phyloP scores from a whole-genome alignment of 2,329 filamentous ascomycete genomes.

The Colletotrichum nymphaeae region DNA sequence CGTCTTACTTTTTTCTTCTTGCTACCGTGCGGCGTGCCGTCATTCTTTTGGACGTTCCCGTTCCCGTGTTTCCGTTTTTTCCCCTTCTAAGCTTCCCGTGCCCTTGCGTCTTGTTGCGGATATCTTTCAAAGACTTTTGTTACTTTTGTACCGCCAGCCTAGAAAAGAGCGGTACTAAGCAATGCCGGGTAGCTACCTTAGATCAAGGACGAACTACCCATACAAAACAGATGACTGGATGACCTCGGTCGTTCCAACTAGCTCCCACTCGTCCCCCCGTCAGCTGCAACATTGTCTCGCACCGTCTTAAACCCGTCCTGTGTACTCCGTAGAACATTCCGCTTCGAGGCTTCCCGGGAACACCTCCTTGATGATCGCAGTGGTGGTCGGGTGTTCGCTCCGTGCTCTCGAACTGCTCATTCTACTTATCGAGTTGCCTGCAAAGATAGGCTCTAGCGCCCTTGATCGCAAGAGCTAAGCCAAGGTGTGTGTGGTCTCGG shows the following conservation, averaged over 20 bases:
- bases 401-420: not conserved
- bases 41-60: not conserved
- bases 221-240: not conserved
- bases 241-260: conserved; percentile 3
- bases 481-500: conserved; percentile 15
- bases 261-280: conserved; percentile 13
- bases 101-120: no score
- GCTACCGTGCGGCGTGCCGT: not conserved
- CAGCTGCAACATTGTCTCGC: conserved; percentile 15
- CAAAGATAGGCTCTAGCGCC: not conserved
- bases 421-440: no score
- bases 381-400: conserved; percentile 1
- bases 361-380: not conserved
- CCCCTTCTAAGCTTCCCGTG: not conserved
- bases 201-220: not conserved
- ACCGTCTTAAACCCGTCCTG: not conserved
- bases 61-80: not conserved
- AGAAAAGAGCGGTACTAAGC: no score
- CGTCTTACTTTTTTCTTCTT: not conserved
- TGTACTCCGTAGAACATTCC: not conserved
- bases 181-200: no score
- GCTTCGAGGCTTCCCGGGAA: not conserved
- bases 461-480: not conserved
- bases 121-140: not conserved
- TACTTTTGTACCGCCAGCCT: no score